These are phyloP conservation scores for Globisporangium spinosum DNA, from an alignment of 352 stramenopile species.

Conservation along the genomic window DNA sequence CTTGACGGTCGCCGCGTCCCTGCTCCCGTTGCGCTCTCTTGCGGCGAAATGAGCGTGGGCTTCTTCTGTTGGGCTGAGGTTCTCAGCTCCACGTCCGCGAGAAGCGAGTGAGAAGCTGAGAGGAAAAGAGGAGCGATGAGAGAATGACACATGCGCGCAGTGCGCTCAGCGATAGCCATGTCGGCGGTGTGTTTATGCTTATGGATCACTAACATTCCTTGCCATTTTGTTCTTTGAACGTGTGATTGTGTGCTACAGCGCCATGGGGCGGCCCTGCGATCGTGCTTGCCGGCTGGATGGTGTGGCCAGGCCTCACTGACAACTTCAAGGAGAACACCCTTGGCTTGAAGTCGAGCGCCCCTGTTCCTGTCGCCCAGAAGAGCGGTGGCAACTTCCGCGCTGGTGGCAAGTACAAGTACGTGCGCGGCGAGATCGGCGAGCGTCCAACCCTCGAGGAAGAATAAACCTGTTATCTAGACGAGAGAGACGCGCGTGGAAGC, in stretches of 20 bases:
- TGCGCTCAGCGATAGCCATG: neutral
- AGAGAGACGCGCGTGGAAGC: neutral
- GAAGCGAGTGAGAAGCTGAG: neutral
- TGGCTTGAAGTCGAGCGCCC: conserved; percentile 40
- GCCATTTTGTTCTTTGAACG: neutral
- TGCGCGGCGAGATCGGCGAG: conserved; percentile 69
- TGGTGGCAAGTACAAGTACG: conserved; percentile 79
- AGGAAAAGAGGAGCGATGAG: neutral
- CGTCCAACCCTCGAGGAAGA: conserved; percentile 70
- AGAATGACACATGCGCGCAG: neutral
- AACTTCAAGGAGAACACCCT: conserved; percentile 75
- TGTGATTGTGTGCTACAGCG: conserved; percentile 19
- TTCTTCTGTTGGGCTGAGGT: neutral
- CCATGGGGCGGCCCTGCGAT: conserved; percentile 51
- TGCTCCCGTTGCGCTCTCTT: neutral
- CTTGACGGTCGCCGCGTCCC: neutral
- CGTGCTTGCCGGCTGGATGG: conserved; percentile 58
- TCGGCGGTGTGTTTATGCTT: neutral
- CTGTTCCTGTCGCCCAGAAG: conserved; percentile 17
- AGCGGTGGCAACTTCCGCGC: conserved; percentile 37
- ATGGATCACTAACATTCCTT: neutral
- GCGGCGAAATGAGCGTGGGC: neutral
- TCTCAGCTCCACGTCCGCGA: neutral
- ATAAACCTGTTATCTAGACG: conserved; percentile 18
- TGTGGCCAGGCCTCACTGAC: conserved; percentile 64